Conservation (phyloP, 257 asterid genomes). For the Forsythia suspensa region DNA sequence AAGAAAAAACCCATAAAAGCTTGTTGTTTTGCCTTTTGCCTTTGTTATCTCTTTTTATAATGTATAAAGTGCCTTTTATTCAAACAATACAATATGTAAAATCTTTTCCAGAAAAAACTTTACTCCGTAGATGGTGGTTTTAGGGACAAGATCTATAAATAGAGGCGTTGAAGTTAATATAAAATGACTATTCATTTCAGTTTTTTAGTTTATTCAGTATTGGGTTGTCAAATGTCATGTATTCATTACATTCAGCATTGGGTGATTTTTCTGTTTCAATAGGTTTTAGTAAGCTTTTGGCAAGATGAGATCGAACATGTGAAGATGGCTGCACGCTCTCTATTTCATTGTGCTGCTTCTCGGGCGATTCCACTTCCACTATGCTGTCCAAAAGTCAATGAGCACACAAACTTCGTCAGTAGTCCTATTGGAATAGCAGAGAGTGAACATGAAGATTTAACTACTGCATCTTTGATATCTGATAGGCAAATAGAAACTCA, state of each 20-base stretch:
- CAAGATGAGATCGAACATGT: slow-evolving; percentile 91
- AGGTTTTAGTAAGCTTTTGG: slow-evolving; percentile 99
- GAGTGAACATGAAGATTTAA: slow-evolving; percentile 36
- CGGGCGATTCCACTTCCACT: slow-evolving; percentile 84
- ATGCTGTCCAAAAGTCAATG: slow-evolving; percentile 38
- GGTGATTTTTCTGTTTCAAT: not conserved
- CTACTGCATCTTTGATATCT: slow-evolving; percentile 22
- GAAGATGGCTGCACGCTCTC: slow-evolving; percentile 96
- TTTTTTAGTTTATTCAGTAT: not conserved
- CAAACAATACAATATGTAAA: not conserved
- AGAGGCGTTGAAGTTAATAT: too few relatives aligned
- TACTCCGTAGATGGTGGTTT: not conserved
- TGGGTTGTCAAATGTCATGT: not conserved
- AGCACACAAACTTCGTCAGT: slow-evolving; percentile 25
- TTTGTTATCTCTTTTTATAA: not conserved
- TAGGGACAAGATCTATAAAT: too few relatives aligned
- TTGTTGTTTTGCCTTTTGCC: not conserved
- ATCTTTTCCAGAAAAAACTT: not conserved
- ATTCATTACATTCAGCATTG: not conserved
- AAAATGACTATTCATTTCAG: not conserved
- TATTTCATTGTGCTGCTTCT: slow-evolving; percentile 97
- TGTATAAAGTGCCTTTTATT: not conserved
- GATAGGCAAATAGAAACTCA: slow-evolving; percentile 34
- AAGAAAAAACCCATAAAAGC: not conserved
- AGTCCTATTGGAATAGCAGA: slow-evolving; percentile 38